Evolutionary conservation across 495 filamentous ascomycete genomes (phyloP).

Genomic region (Thermochaetoides thermophila): DNA sequence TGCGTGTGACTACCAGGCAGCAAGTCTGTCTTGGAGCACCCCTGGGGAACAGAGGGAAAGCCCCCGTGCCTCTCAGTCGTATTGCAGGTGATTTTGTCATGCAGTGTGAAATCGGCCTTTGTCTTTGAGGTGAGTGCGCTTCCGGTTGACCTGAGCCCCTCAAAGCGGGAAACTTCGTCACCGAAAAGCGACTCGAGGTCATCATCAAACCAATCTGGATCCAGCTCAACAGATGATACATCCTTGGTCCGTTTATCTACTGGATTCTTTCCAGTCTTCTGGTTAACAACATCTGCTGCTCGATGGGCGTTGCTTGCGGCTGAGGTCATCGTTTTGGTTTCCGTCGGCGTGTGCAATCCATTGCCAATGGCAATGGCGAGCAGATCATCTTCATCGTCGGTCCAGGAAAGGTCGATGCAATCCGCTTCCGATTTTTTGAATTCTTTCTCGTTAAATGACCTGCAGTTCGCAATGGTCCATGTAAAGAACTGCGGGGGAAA

Average conservation of each 20-base stretch:
- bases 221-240: too few relatives aligned
- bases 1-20: not conserved
- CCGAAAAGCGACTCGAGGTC: too few relatives aligned
- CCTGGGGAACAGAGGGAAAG: too few relatives aligned
- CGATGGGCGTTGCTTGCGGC: not conserved
- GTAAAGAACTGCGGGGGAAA: too few relatives aligned
- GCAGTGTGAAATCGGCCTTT: too few relatives aligned
- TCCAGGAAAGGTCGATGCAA: conserved; percentile 22
- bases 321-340: not conserved
- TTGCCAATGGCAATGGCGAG: not conserved
- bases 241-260: not conserved
- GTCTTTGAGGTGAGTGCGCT: too few relatives aligned
- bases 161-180: too few relatives aligned
- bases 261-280: not conserved
- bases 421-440: conserved; percentile 22
- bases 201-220: too few relatives aligned
- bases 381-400: conserved; percentile 5
- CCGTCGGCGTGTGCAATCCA: not conserved
- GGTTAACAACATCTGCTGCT: too few relatives aligned
- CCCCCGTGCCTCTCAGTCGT: too few relatives aligned
- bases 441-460: not conserved
- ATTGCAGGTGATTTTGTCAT: too few relatives aligned
- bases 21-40: not conserved
- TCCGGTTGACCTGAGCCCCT: too few relatives aligned
- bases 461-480: not conserved